Conservation (phyloP, 164 flowering plant genomes). For the Saururus chinensis region DNA sequence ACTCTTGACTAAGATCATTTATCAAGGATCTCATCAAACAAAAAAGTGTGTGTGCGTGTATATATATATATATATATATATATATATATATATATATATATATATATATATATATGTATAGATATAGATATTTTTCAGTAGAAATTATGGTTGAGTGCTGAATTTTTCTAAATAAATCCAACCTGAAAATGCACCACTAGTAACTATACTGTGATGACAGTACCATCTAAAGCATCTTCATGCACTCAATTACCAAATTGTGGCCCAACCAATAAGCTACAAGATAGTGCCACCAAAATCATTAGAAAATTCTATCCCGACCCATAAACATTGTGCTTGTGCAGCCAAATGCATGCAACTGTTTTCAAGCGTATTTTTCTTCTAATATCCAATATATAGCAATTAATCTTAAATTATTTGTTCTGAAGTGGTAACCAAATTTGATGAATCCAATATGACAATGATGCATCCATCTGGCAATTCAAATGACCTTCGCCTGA, state of each 20-base stretch:
- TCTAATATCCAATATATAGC: too few relatives aligned
- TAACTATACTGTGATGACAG: conserved; percentile 61
- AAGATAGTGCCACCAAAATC: conserved; percentile 1
- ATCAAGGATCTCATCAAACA: neutral
- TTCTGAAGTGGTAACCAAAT: neutral
- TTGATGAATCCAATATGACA: neutral
- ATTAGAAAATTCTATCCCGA: neutral
- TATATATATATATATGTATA: too few relatives aligned
- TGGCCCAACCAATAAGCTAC: conserved; percentile 97
- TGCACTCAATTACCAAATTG: conserved; percentile 95
- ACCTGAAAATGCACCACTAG: neutral
- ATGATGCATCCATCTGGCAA: neutral
- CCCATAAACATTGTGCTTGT: neutral
- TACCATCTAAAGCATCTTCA: conserved; percentile 94
- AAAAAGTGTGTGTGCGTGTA: too few relatives aligned
- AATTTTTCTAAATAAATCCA: neutral
- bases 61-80: too few relatives aligned
- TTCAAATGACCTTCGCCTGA: too few relatives aligned
- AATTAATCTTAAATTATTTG: too few relatives aligned
- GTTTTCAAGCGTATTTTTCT: too few relatives aligned
- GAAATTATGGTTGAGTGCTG: too few relatives aligned
- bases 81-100: too few relatives aligned
- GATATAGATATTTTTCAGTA: too few relatives aligned
- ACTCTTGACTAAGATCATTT: neutral
- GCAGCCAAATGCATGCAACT: too few relatives aligned